Evolutionary conservation across 2,329 filamentous ascomycete genomes (phyloP).

Genomic region (Cladosporium sp.): DNA sequence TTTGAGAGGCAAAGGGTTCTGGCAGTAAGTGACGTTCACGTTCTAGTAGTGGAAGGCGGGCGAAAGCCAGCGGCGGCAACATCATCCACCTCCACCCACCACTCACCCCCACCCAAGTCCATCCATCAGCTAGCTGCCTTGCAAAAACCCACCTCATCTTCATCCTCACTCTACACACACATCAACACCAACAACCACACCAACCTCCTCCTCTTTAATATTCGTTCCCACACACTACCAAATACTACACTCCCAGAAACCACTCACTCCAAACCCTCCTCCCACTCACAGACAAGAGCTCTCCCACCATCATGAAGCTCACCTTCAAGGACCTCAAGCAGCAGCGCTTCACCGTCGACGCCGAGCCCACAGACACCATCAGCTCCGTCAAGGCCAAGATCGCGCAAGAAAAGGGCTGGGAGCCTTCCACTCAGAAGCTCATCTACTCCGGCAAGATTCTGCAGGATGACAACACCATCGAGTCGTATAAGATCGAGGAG

Average conservation of each 20-base stretch:
- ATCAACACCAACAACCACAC: not conserved
- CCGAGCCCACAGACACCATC: slow-evolving; percentile 86
- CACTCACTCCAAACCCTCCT: not conserved
- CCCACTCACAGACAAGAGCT: not conserved
- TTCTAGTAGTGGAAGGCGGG: not conserved
- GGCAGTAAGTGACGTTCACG: too few relatives aligned
- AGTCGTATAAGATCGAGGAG: slow-evolving; percentile 97
- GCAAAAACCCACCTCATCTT: not conserved
- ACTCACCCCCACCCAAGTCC: not conserved
- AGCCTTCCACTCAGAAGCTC: slow-evolving; percentile 82
- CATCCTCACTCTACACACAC: not conserved
- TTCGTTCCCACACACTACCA: not conserved
- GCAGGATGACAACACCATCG: slow-evolving; percentile 94
- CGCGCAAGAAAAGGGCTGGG: slow-evolving; percentile 87
- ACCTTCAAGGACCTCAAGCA: slow-evolving; percentile 92
- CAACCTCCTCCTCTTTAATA: not conserved
- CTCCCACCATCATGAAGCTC: slow-evolving; percentile 54
- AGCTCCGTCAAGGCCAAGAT: slow-evolving; percentile 91
- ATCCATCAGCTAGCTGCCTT: not conserved
- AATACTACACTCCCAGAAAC: not conserved
- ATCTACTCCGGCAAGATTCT: slow-evolving; percentile 99
- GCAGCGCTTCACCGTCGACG: slow-evolving; percentile 95
- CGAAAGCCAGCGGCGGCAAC: not conserved
- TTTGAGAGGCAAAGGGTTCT: too few relatives aligned
- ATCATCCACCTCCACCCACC: not conserved